A percentile compares a stretch with the other conserved stretches of the same genome.
phyloP scores from a whole-genome alignment of 805 yeast genomes.

The Yarrowia hollandica region DNA sequence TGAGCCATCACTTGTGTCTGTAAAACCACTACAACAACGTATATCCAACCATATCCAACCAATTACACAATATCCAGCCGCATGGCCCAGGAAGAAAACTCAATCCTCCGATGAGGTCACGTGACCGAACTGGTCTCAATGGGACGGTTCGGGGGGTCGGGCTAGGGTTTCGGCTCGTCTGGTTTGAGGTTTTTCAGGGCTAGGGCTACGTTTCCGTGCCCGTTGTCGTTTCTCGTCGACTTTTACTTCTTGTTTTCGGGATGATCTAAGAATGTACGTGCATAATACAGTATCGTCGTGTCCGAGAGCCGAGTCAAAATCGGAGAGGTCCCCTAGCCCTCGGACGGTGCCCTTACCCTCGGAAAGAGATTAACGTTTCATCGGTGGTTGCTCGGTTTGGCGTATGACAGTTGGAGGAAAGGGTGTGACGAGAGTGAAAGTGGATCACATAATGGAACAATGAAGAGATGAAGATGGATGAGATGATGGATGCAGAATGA shows the following conservation, averaged over 20 bases:
- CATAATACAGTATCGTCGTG: too few relatives aligned
- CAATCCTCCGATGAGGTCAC: background rate
- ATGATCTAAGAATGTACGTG: background rate
- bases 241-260: too few relatives aligned
- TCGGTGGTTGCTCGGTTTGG: background rate
- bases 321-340: background rate
- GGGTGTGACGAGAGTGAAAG: background rate
- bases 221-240: too few relatives aligned
- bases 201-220: background rate
- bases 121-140: background rate
- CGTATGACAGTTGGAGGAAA: background rate
- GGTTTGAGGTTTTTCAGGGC: too few relatives aligned
- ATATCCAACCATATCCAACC: background rate
- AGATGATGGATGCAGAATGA: too few relatives aligned
- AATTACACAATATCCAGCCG: background rate
- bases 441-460: background rate
- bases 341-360: background rate
- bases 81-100: background rate
- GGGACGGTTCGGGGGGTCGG: background rate
- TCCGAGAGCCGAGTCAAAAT: conserved; percentile 6
- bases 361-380: background rate
- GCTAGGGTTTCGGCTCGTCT: background rate
- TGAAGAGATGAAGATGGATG: too few relatives aligned
- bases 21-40: background rate
- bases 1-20: too few relatives aligned